Evolutionary conservation across 2,329 filamentous ascomycete genomes (phyloP), one percentile per base, ranked within the genome.

Genomic region (Alternaria arbusti): DNA sequence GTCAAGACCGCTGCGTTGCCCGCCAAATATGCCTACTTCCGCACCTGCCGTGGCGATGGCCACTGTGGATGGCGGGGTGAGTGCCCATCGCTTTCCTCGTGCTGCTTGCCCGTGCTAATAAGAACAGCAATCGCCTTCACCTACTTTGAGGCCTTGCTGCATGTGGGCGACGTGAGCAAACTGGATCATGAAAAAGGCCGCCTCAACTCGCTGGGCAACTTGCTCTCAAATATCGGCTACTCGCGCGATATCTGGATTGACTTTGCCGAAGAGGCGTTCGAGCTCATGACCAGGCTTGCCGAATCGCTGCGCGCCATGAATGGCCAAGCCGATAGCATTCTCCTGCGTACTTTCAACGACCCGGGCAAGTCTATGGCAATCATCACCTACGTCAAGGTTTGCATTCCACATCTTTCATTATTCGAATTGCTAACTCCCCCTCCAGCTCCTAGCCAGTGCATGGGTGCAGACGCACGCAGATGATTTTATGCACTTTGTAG

Each of bases 41-140:
- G 96, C 59, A 90, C 90, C 11, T 89, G 97, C 78, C 90, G 91
- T 80, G 95, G 96, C 57, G 95, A 98, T 82, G 96, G 96, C 63
- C 96, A 97, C 78, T 98, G 96, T 82, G 96, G 95, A 74, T 98
- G 96, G 95, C 89, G 95, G 90, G 96, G 95, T 97, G 86, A 84
- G 90, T 70, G 68, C 68, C 57, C 57, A 50, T 43, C 32, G 51
- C 44, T 26, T 28, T 46, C n/a, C 20, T 52, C 3, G 17, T 44
- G 52, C 55, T 40, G 44, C 28, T 63, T 59, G 54, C 60, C 47
- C 59, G 30, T 61, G 65, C 74, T 82, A 61, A 83, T 13, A 51
- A 26, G 15, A 59, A 36, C 79, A 98, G 96, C 95, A 55, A 91
- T 97, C 77, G 94, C 90, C 23, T 99, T 97, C 80, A 90, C 90